Percentiles rank a stretch among this genome's conserved stretches.
Evolutionary conservation across 2,329 filamentous ascomycete species (phyloP).

Genomic region (Bipolaris gigantea): DNA sequence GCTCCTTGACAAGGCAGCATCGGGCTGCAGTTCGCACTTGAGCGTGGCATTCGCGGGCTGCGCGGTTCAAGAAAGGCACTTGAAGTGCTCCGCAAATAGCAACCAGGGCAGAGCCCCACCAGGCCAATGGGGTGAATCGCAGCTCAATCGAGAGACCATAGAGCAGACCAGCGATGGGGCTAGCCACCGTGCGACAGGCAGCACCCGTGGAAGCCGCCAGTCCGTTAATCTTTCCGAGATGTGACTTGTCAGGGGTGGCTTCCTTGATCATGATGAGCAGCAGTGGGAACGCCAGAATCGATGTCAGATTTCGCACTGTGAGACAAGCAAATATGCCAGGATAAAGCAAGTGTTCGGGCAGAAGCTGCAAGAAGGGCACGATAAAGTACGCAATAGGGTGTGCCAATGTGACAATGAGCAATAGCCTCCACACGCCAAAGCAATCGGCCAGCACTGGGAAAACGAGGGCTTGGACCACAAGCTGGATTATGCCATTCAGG

Average conservation of each 20-base stretch:
- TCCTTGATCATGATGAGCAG: constrained; percentile 74
- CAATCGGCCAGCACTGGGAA: constrained; percentile 66
- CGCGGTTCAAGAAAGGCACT: constrained; percentile 57
- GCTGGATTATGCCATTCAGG: constrained; percentile 69
- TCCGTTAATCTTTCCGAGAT: constrained; percentile 72
- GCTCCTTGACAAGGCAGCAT: constrained; percentile 24
- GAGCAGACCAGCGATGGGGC: constrained; percentile 67
- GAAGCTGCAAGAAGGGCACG: constrained; percentile 66
- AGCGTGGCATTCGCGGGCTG: constrained; percentile 43
- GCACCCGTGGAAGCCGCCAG: constrained; percentile 73
- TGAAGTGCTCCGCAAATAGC: constrained; percentile 60
- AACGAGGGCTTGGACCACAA: constrained; percentile 72
- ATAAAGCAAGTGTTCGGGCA: constrained; percentile 59
- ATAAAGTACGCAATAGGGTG: constrained; percentile 70
- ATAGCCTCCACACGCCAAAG: constrained; percentile 68
- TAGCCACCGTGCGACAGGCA: constrained; percentile 68
- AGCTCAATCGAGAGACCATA: constrained; percentile 64
- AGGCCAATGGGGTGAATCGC: constrained; percentile 63
- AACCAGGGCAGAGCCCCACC: constrained; percentile 62
- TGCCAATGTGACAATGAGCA: constrained; percentile 64
- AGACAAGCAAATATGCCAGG: constrained; percentile 68
- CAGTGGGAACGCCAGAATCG: constrained; percentile 69
- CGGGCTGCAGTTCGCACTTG: constrained; percentile 29
- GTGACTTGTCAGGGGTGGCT: constrained; percentile 63
- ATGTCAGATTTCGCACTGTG: constrained; percentile 66